Conservation (phyloP, 306 rosid species). For the Dicorynia guianensis region DNA sequence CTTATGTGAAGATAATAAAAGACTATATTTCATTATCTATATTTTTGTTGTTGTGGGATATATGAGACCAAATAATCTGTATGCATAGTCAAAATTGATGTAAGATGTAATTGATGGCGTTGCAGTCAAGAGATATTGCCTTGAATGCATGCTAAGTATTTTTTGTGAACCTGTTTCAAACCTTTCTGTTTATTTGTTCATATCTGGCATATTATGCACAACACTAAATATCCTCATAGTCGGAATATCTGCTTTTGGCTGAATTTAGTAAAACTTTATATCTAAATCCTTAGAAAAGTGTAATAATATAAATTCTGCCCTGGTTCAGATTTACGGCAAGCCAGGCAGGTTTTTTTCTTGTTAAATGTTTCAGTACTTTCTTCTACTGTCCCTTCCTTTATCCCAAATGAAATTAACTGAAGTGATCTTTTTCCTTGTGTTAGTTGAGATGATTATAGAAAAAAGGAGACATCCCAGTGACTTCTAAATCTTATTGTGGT, state of each 20-base stretch:
- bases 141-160: neutral
- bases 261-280: neutral
- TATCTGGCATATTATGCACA: neutral
- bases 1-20: constrained; percentile 1
- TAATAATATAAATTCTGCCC: neutral
- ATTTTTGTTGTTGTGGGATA: neutral
- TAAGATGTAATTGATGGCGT: constrained; percentile 9
- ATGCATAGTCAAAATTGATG: constrained; percentile 18
- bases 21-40: neutral
- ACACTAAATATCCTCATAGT: neutral
- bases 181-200: neutral
- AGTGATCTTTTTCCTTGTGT: too few species aligned
- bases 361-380: neutral
- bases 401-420: too few species aligned
- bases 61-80: constrained; percentile 15
- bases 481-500: too few species aligned
- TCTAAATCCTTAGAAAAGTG: neutral
- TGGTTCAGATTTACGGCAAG: constrained; percentile 11
- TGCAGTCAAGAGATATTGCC: neutral
- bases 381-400: neutral
- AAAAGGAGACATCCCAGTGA: too few species aligned
- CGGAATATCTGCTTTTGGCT: constrained; percentile 1
- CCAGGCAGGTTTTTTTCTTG: neutral
- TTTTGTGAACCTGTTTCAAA: too few species aligned
- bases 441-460: too few species aligned